Base-by-base conservation (phyloP, 345 rosid genomes). In the Acer saccharum region DNA sequence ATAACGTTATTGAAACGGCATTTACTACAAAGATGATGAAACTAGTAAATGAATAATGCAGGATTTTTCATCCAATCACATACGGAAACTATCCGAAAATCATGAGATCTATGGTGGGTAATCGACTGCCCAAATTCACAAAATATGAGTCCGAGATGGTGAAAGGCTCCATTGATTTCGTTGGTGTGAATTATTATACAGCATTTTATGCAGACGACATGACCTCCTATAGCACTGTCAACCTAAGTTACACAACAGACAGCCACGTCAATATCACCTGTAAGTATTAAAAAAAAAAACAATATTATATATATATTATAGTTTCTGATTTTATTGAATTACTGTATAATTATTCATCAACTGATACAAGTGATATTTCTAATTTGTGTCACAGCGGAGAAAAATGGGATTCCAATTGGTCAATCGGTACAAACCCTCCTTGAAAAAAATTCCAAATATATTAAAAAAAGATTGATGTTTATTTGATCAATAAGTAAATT, bases 111-210 rank as follows among this genome's bases (percentile, higher is more conserved):
- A 29, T 81, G 9, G 92, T 83, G 4, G 86, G 87, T 32, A 68
- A 83, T n/a, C 83, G 94, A 27, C 70, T 90, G 32, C 94, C 94
- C 10, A 82, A 50, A 39, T 90, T 90, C 82, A 78, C 92, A 9
- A 52, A 67, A 27, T 55, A 83, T 74, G 85, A 90, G 81, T 88
- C 94, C 1, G 60, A 83, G 71, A 81, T 88, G 86, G 63, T 90
- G 4, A 87, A 83, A 44, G 92, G 87, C 2, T 90, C 92, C 1
- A 67, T 81, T 65, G 92, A 88, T 83, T 90, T 88, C 77, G 73
- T 90, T 35, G 92, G 90, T 35, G 70, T 90, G 77, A 90, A 90
- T 73, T 90, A 90, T 74, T 88, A 90, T 69, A 84, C 89, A 4
- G 73, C 88, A 18, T 2, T 44, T 68, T 90, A 88, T 60, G 89